Conservation (phyloP, 768 basidiomycete genomes). For the Lentinula guzmanii region DNA sequence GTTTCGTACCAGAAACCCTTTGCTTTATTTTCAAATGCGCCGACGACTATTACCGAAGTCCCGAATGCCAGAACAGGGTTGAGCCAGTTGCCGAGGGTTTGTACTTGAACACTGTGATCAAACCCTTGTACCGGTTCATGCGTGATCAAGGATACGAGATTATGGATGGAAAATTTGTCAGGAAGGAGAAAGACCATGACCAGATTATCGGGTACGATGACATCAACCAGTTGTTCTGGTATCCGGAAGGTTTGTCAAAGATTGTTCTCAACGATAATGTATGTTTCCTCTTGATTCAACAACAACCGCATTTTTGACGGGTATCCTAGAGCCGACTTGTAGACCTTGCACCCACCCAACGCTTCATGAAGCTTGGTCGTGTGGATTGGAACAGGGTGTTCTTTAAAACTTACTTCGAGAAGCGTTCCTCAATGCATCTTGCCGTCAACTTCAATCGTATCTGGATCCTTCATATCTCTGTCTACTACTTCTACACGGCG, state of each 20-base stretch:
- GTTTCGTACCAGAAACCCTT: constrained; percentile 93
- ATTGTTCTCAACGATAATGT: constrained; percentile 89
- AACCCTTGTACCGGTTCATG: constrained; percentile 93
- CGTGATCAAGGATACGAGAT: constrained; percentile 97
- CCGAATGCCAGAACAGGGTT: constrained; percentile 91
- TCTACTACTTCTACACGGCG: constrained; percentile 98
- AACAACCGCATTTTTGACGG: constrained; percentile 4
- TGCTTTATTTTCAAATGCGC: constrained; percentile 99
- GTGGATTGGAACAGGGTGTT: constrained; percentile 94
- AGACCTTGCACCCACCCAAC: constrained; percentile 85
- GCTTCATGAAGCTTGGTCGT: constrained; percentile 87
- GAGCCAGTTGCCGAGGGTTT: constrained; percentile 94
- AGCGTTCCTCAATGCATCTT: constrained; percentile 87
- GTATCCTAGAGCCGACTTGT: constrained; percentile 74
- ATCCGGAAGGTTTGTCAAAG: constrained; percentile 93
- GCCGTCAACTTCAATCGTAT: constrained; percentile 99
- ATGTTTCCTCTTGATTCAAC: constrained; percentile 16
- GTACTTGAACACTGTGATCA: constrained; percentile 86
- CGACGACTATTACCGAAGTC: constrained; percentile 97
- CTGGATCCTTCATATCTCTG: constrained; percentile 92
- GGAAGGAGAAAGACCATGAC: constrained; percentile 91
- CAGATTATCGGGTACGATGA: constrained; percentile 99
- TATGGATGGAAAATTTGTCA: constrained; percentile 89
- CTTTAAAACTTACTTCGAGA: constrained; percentile 99
- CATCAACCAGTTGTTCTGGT: constrained; percentile 99